phyloP scores from a whole-genome alignment of 83 land plant species.

The Larix sibirica region DNA sequence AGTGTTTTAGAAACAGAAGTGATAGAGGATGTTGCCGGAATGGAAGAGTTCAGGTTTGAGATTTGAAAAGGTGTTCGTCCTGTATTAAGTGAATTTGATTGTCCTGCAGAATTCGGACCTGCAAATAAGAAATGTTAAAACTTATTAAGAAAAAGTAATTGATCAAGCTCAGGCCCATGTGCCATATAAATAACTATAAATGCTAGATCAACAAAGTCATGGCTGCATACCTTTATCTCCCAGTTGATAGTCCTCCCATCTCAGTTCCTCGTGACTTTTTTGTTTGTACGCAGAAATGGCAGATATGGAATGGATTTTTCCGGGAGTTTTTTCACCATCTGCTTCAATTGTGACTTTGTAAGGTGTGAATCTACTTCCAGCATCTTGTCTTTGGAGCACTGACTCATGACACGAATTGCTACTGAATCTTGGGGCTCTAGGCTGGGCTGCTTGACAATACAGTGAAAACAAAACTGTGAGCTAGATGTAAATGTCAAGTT shows the following conservation, averaged over 20 bases:
- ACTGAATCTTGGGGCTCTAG: constrained; percentile 53
- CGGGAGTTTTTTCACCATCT: constrained; percentile 46
- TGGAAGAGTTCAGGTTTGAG: too few relatives aligned
- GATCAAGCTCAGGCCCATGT: too few relatives aligned
- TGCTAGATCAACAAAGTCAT: too few relatives aligned
- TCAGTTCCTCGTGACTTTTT: constrained; percentile 75
- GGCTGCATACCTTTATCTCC: constrained; percentile 62
- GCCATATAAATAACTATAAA: too few relatives aligned
- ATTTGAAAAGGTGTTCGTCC: too few relatives aligned
- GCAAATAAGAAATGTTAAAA: too few relatives aligned
- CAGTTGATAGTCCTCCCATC: constrained; percentile 80
- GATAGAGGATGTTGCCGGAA: too few relatives aligned
- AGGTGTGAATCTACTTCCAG: constrained; percentile 55
- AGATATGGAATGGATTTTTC: constrained; percentile 70
- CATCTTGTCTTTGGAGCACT: constrained; percentile 46
- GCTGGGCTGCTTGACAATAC: constrained; percentile 34
- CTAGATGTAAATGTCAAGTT: not conserved
- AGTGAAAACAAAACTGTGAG: not conserved
- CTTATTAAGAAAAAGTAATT: too few relatives aligned
- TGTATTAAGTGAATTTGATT: too few relatives aligned
- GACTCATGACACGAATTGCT: constrained; percentile 48
- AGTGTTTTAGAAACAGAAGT: too few relatives aligned
- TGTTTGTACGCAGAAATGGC: constrained; percentile 78
- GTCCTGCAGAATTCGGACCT: too few relatives aligned
- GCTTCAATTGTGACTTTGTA: constrained; percentile 50